These are phyloP conservation scores for Coniferiporia sulphurascens DNA, from an alignment of 1,284 basidiomycete species.

Conservation along the genomic window DNA sequence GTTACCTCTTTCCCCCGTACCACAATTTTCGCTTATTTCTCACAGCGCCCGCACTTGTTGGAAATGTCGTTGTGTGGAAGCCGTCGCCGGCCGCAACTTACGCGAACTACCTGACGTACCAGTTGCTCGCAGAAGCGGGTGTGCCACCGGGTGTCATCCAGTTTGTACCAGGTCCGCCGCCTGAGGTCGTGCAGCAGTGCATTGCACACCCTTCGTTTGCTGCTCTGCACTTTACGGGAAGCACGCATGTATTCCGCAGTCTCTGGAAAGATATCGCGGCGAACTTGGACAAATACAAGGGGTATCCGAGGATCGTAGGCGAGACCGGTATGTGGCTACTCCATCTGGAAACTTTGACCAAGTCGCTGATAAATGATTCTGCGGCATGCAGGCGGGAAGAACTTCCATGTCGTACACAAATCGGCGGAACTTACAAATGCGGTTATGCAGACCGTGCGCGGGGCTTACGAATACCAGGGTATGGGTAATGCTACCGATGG, in stretches of 20 bases:
- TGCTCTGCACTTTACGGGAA: slow-evolving; percentile 95
- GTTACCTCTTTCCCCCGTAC: background rate
- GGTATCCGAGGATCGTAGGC: slow-evolving; percentile 93
- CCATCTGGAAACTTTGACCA: background rate
- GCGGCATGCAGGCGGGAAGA: slow-evolving; percentile 75
- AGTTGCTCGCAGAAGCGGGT: slow-evolving; percentile 93
- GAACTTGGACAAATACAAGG: slow-evolving; percentile 83
- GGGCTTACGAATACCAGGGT: slow-evolving; percentile 97
- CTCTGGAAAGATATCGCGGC: slow-evolving; percentile 94
- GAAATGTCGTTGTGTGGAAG: slow-evolving; percentile 97
- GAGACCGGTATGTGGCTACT: slow-evolving; percentile 57
- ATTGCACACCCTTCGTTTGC: slow-evolving; percentile 81
- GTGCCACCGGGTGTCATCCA: slow-evolving; percentile 94
- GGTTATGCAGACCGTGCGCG: slow-evolving; percentile 84
- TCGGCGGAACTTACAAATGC: slow-evolving; percentile 86
- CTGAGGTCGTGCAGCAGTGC: slow-evolving; percentile 77
- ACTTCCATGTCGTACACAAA: slow-evolving; percentile 93
- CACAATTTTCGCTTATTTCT: slow-evolving; percentile 9
- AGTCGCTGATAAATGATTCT: background rate
- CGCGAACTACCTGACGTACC: slow-evolving; percentile 90
- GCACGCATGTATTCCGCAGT: slow-evolving; percentile 89
- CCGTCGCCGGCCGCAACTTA: slow-evolving; percentile 94
- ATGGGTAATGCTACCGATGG: slow-evolving; percentile 8
- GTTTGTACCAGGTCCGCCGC: slow-evolving; percentile 87
- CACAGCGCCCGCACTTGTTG: slow-evolving; percentile 85